Evolutionary conservation across 2,329 filamentous ascomycete genomes (phyloP), one percentile per base, ranked within the genome.

Genomic region (Periglandula ipomoeae): DNA sequence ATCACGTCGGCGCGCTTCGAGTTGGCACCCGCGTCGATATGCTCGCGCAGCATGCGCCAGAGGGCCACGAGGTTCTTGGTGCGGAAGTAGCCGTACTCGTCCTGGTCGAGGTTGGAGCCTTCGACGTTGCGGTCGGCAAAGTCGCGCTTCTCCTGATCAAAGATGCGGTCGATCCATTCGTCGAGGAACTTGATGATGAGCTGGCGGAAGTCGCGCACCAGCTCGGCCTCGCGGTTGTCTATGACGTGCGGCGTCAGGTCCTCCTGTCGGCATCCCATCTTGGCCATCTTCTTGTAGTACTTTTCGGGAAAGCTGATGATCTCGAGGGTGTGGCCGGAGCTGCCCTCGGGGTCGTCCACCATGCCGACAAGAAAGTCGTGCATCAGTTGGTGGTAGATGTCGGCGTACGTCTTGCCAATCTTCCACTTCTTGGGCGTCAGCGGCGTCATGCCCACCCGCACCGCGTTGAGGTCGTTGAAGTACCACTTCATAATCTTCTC

Each of bases 371-470:
- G 76, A 65, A 93, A 95, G 65, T 96, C 89, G 70, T 95, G 93
- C 91, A 98, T 97, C 57, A 91, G 78, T 55, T 80, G 77, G 70
- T 98, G 93, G 64, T 98, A 98, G 53, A 95, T 90, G 59, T 86
- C 79, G 51, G 83, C 85, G 65, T 95, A 98, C 1, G 87, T 93
- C 63, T 86, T 84, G 70, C 90, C 86, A 43, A 98, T 95, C 62
- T 85, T 90, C 93, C 93, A 98, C 66, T 93, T 95, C 69, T 87
- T 91, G 8, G 94, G 93, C 81, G 96, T 90, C 47, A 98, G 75
- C 24, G 81, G 80, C 52, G 86, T 81, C 87, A 98, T 95, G 61
- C 93, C 91, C 53, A 94, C 78, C 66, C 91, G 89, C 61, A 96
- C 91, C 3, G 89, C 89, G 66, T 94, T 95, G 34, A 98, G 78